Base-by-base conservation (phyloP, 169 alveolate species). In the Cryptosporidium muris region DNA sequence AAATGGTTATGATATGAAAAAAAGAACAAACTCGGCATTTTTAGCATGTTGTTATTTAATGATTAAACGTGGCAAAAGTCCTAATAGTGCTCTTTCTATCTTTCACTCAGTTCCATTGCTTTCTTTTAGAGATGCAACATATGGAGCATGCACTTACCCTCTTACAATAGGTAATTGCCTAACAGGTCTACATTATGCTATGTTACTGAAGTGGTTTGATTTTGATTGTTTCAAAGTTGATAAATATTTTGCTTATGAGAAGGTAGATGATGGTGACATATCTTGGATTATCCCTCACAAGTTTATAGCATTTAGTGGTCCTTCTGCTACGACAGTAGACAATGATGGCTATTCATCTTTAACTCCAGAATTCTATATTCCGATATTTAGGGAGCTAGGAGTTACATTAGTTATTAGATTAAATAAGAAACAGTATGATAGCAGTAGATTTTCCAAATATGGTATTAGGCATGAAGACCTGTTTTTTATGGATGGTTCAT, bases 221-320 rank as follows among this genome's bases (percentile, higher is more conserved):
- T 93, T 89, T 51, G 91, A 90, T 62, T 91, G 91, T 0, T 96
- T 96, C 81, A 93, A 95, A 49, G 80, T 91, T 3, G 93, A 92
- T 65, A 95, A 90, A 58, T 96, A 96, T 81, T 97, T 95, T 81
- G 91, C 90, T 81, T 95, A 95, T 81, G 97, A 92, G 65, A 92
- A 93, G 49, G 95, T 96, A 36, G 97, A 95, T 65, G 95, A 89
- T 63, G 99, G 99, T 37, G 99, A 95, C 82, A 81, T 95, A 85
- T 95, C 95, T 74, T 95, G 98, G 97, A 90, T 95, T 14, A 93
- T 96, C 45, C 99, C 99, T 2, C 90, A 91, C n/a, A 95, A 94
- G 81, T 92, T 96, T 80, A 64, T 95, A 16, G 98, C 99, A 8
- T 96, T 96, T 82, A 88, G 95, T 40, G 94, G 97, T 37, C 99